These are phyloP conservation scores for Euphorbia celastroides DNA, from an alignment of 441 rosid species.

Conservation along the genomic window DNA sequence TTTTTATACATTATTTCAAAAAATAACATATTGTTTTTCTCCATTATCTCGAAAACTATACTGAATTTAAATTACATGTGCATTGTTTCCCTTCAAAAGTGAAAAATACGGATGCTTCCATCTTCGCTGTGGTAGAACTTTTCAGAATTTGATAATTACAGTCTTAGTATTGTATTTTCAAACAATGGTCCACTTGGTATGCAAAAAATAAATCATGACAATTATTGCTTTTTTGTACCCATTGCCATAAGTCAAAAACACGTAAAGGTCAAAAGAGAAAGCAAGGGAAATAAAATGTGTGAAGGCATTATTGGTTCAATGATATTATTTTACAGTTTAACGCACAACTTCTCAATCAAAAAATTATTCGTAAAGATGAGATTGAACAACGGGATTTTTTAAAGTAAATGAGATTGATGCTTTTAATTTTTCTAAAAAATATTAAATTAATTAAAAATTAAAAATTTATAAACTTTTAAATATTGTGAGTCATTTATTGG, in stretches of 20 bases:
- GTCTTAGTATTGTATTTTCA: not conserved
- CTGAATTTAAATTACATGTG: not conserved
- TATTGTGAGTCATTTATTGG: too few relatives aligned
- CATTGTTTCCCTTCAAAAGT: too few relatives aligned
- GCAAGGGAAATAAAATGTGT: not conserved
- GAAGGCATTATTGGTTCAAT: not conserved
- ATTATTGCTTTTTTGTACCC: not conserved
- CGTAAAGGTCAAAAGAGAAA: too few relatives aligned
- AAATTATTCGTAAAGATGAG: not conserved
- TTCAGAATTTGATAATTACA: not conserved
- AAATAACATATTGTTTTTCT: too few relatives aligned
- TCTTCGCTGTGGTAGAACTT: not conserved
- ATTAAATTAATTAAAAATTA: too few relatives aligned
- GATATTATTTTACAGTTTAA: not conserved
- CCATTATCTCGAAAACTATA: too few relatives aligned
- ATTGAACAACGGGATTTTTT: not conserved
- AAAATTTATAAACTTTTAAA: too few relatives aligned
- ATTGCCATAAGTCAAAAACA: not conserved
- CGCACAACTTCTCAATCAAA: not conserved
- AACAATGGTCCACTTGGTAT: not conserved
- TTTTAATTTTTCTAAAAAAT: too few relatives aligned
- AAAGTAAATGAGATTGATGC: too few relatives aligned
- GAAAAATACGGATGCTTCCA: too few relatives aligned
- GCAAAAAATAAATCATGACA: not conserved
- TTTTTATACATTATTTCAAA: too few relatives aligned